phyloP scores from a whole-genome alignment of 2,329 filamentous ascomycete species.

The Trichoderma semiorbis region DNA sequence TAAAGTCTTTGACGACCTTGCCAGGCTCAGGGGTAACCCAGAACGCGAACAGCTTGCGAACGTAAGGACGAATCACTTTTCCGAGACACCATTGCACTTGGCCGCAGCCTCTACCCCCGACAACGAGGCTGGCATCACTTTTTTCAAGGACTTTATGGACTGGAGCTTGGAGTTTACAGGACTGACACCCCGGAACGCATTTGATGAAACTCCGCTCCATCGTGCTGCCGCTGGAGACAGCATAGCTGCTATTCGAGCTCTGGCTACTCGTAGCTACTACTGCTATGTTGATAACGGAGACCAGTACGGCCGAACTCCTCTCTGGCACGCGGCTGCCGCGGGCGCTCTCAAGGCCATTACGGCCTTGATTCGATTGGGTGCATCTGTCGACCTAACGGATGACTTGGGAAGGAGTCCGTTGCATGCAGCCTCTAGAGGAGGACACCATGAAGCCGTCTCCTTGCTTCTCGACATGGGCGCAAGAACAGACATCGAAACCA shows the following conservation, averaged over 20 bases:
- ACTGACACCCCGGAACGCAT: neutral
- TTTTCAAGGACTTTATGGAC: neutral
- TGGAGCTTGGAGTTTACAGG: neutral
- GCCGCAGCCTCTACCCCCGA: slow-evolving; percentile 5
- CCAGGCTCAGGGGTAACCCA: neutral
- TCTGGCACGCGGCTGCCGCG: slow-evolving; percentile 14
- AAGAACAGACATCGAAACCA: neutral
- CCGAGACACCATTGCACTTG: slow-evolving; percentile 4
- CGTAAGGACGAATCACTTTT: neutral
- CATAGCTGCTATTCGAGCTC: neutral
- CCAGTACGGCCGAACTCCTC: neutral
- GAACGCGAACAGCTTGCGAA: neutral
- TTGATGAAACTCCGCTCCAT: slow-evolving; percentile 17
- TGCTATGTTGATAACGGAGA: neutral
- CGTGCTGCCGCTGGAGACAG: slow-evolving; percentile 6
- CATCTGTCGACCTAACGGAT: neutral
- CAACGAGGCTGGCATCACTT: neutral
- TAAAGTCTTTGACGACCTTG: neutral
- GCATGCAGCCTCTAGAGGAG: slow-evolving; percentile 12
- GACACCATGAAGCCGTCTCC: slow-evolving; percentile 1
- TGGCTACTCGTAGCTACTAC: neutral
- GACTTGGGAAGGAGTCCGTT: slow-evolving; percentile 11
- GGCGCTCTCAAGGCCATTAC: neutral
- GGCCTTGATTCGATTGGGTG: neutral
- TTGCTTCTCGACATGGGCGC: neutral